Evolutionary conservation across 495 filamentous ascomycete species (phyloP).

Genomic region (Aspergillus bertholletiae): DNA sequence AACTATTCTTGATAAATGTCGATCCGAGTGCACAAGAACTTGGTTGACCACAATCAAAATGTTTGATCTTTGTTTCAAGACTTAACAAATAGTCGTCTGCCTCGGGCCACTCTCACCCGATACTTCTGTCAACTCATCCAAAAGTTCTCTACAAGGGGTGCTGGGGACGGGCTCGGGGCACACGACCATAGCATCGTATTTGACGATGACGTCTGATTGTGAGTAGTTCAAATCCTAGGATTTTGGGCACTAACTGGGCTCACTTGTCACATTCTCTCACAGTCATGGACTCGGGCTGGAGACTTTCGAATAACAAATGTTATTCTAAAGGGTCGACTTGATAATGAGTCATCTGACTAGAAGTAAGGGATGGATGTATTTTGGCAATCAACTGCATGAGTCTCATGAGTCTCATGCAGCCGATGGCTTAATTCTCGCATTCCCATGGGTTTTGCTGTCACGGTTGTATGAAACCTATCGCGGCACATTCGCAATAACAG

Average conservation of each 20-base stretch:
- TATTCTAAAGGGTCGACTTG: background rate
- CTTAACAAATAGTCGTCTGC: background rate
- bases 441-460: background rate
- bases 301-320: background rate
- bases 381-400: background rate
- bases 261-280: conserved; percentile 2
- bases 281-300: background rate
- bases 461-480: background rate
- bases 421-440: background rate
- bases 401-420: background rate
- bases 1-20: conserved; percentile 11
- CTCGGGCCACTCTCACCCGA: background rate
- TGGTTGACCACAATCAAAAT: background rate
- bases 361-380: background rate
- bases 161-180: conserved; percentile 2
- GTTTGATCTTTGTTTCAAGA: background rate
- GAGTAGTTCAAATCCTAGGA: background rate
- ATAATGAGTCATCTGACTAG: background rate
- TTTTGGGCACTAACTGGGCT: conserved; percentile 9
- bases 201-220: background rate
- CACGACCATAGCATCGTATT: conserved; percentile 7
- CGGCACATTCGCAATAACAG: background rate
- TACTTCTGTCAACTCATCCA: conserved; percentile 2
- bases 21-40: background rate
- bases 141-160: conserved; percentile 9